A percentile compares a stretch with the other conserved stretches of the same genome.
Conservation (phyloP, 148 eudicot genomes). For the Diospyros kaki region DNA sequence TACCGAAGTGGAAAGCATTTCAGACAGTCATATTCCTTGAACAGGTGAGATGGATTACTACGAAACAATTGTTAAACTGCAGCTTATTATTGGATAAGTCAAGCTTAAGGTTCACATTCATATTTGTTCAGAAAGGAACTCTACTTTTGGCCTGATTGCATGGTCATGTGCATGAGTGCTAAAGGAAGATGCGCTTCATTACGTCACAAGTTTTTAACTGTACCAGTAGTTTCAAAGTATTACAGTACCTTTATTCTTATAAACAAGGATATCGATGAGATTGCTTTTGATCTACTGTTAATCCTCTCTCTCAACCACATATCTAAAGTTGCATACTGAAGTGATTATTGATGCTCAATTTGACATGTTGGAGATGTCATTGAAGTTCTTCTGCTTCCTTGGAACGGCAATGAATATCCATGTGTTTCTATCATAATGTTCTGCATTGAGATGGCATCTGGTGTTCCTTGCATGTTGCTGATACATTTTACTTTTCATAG, state of each 20-base stretch:
- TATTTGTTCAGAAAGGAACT: not conserved
- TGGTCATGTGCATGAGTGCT: not conserved
- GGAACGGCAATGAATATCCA: not conserved
- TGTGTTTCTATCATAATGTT: not conserved
- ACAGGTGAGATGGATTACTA: conserved; percentile 37
- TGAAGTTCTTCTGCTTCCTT: not conserved
- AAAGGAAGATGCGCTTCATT: not conserved
- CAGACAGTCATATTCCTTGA: conserved; percentile 76
- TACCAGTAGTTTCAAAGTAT: not conserved
- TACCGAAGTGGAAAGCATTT: conserved; percentile 83
- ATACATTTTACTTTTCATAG: conserved; percentile 27
- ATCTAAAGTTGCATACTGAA: not conserved
- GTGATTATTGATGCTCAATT: not conserved
- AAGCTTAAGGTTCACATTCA: not conserved
- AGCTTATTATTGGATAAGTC: not conserved
- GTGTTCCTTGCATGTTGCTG: not conserved
- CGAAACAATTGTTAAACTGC: not conserved
- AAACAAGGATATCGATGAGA: not conserved
- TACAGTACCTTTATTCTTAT: not conserved
- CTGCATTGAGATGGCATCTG: not conserved
- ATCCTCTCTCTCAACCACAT: not conserved
- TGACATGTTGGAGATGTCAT: not conserved
- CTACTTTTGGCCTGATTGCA: conserved; percentile 1
- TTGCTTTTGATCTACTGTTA: not conserved
- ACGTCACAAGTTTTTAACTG: not conserved